Percentiles rank a stretch among this genome's conserved stretches.
These are phyloP conservation scores for Auriculariales sp. DNA, from an alignment of 768 basidiomycete species.

Conservation along the genomic window DNA sequence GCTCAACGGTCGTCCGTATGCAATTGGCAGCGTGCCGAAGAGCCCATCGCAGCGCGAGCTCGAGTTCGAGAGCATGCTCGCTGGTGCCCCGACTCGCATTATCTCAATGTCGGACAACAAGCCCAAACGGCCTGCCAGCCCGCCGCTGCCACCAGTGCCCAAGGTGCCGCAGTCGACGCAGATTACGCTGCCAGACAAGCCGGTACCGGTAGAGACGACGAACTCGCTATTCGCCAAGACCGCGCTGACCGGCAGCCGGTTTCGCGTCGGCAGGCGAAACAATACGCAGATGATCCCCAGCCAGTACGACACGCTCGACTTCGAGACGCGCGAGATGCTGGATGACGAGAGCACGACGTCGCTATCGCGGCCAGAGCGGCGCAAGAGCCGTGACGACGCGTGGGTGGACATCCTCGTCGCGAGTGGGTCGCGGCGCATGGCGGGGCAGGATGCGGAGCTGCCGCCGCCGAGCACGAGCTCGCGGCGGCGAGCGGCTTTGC, in stretches of 20 bases:
- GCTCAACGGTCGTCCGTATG: constrained; percentile 65
- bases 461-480: constrained; percentile 1
- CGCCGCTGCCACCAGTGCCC: constrained; percentile 2
- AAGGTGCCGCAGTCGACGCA: neutral
- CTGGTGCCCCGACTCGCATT: neutral
- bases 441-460: constrained; percentile 37
- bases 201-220: constrained; percentile 1
- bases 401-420: constrained; percentile 83
- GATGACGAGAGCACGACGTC: constrained; percentile 23
- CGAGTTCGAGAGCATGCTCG: constrained; percentile 64
- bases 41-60: constrained; percentile 44
- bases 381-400: constrained; percentile 47
- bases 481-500: neutral
- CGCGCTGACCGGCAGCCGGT: constrained; percentile 18
- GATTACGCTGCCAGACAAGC: constrained; percentile 1
- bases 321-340: constrained; percentile 44
- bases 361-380: constrained; percentile 23
- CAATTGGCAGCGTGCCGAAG: constrained; percentile 41
- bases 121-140: neutral
- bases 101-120: neutral
- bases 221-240: constrained; percentile 1
- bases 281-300: constrained; percentile 33
- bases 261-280: constrained; percentile 40
- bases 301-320: constrained; percentile 72
- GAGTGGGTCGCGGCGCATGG: constrained; percentile 34